Percentiles rank a stretch among this genome's conserved stretches.
Conservation (phyloP, 208 protist species). For the Leishmania tarentolae region DNA sequence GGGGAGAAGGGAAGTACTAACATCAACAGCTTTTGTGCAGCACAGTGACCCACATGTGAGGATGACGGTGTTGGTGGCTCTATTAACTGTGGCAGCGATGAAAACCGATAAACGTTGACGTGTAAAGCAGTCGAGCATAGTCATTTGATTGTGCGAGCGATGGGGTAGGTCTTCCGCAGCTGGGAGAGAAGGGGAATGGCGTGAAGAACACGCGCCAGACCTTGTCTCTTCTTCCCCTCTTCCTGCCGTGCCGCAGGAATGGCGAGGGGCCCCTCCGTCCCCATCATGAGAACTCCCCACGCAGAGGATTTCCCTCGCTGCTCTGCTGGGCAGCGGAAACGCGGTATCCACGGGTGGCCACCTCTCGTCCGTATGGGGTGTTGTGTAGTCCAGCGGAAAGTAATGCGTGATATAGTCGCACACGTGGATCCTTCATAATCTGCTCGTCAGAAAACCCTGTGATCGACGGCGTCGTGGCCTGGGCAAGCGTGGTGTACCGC, state of each 20-base stretch:
- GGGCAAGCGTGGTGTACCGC: constrained; percentile 43
- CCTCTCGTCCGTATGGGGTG: constrained; percentile 75
- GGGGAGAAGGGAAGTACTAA: neutral
- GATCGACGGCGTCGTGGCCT: constrained; percentile 29
- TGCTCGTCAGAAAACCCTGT: constrained; percentile 77
- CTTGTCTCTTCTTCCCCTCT: neutral
- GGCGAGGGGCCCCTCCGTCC: neutral
- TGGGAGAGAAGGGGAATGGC: neutral
- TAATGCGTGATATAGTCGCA: constrained; percentile 77
- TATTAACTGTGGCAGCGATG: neutral
- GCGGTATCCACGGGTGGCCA: constrained; percentile 56
- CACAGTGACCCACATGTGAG: neutral
- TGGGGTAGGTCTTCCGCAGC: neutral
- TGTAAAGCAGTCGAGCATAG: neutral
- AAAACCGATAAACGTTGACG: neutral
- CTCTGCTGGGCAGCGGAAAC: constrained; percentile 68
- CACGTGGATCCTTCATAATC: constrained; percentile 83
- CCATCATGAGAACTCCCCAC: constrained; percentile 28
- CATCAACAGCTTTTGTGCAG: neutral
- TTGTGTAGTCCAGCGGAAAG: constrained; percentile 78
- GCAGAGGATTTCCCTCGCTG: constrained; percentile 79
- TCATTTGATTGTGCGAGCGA: neutral
- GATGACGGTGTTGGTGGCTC: neutral
- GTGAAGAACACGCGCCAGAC: neutral
- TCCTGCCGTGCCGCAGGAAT: neutral